Evolutionary conservation across 139 green algal genomes (phyloP), one percentile per base, ranked within the genome.

Genomic region (Chlamydomonas urium): DNA sequence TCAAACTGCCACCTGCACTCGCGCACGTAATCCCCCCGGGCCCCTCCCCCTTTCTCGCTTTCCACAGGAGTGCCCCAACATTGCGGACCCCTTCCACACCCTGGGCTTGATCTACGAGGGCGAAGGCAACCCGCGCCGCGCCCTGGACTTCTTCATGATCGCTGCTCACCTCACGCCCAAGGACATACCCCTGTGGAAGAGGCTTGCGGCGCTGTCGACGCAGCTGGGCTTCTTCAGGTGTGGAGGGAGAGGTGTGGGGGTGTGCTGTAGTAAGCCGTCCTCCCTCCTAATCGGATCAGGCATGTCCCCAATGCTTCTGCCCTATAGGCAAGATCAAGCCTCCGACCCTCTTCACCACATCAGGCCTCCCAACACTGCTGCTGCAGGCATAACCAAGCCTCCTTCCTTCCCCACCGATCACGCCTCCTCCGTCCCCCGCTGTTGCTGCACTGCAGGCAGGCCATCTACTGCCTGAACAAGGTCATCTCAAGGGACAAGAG

Each of bases 71-170:
- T 80, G 83, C 2, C 93, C 92, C 48, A 90, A 96, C 73, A 48
- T 90, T 37, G 62, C 85, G 8, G 92, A 96, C 71, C 80, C 90
- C 36, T 97, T 96, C 81, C 81, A 92, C 79, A 94, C 89, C 3
- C 81, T 97, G 71, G 93, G 88, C 1, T 74, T 91, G 73, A 61
- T 96, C 47, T 75, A 96, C 61, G 91, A 97, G 62, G 79, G 77
- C 17, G 66, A 61, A n/a, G 71, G 71, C 47, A 66, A 73, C 53
- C 26, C 6, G 38, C 80, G 77, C 31, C 89, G 87, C 69, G 83
- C 91, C 0, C 80, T 97, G 24, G 84, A 96, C 77, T 97, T 95
- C 73, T 91, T 86, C 82, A 97, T 97, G 90, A 92, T 97, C 34
- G 91, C 92, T 1, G 92, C 85, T 1, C 92, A 97, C 82, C 77